Base-by-base conservation (phyloP, 352 stramenopile species). In the Phytopythium mirpurense region DNA sequence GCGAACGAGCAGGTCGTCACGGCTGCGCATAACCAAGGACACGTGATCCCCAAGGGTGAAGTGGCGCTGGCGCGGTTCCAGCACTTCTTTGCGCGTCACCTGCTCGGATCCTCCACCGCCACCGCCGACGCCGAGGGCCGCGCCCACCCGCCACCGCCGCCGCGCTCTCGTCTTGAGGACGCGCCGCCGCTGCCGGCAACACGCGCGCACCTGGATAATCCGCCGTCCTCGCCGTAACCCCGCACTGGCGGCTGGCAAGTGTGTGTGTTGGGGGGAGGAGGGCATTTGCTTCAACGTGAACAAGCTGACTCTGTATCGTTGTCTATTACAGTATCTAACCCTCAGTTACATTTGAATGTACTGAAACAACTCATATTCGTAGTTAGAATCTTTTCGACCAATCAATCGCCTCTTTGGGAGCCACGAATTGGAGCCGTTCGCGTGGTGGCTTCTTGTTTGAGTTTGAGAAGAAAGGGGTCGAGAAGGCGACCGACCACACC, bases 21-120 rank as follows among this genome's bases (percentile, higher is more conserved):
- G 12, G 77, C 70, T 18, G 68, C 83, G 27, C 83, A 93, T 65
- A 70, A 59, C 49, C 78, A 91, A 62, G 83, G 83, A 47, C 83
- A 93, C 51, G 79, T 93, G 45, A 76, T 91, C 42, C 83, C 83
- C 37, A 93, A 93, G 56, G 82, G 73, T 29, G 69, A 85, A 38
- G 56, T 60, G 40, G 78, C 70, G n/a, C 65, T 73, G 21, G 60
- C 65, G 23, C 58, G 65, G 18, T 82, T 88, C 62, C 62, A 84
- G 40, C 67, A 65, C 45, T 89, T 89, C 54, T 41, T 89, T 16
- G 23, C 40, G 21, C 15, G 47, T 21, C 58, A 77, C 54, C 58
- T 67, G 23, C 49, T 62, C 35, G 56, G 24, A n/a, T n/a, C n/a
- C 23, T 40, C 54, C 57, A 63, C 41, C 27, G 56, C 57, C 6